phyloP scores from a whole-genome alignment of 2,329 filamentous ascomycete species.

The Cryphonectria nitschkei region DNA sequence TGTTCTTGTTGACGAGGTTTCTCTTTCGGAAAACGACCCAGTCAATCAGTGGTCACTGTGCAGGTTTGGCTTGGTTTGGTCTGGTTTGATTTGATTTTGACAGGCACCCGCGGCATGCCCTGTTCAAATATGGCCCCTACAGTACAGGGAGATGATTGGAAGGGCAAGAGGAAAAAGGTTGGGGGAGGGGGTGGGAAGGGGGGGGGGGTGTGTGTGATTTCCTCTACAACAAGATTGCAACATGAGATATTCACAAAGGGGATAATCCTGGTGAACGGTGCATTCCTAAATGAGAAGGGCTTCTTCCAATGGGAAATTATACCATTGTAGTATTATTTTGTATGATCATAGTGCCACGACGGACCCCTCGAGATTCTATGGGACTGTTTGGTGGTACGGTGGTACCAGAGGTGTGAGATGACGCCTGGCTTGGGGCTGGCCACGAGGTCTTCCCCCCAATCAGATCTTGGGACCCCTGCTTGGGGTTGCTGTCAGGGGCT shows the following conservation, averaged over 20 bases:
- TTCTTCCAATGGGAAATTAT: background rate
- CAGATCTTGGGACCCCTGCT: slow-evolving; percentile 7
- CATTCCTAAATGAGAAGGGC: background rate
- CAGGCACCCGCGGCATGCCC: background rate
- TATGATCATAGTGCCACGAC: background rate
- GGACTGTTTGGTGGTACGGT: background rate
- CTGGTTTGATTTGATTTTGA: background rate
- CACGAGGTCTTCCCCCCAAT: slow-evolving; percentile 3
- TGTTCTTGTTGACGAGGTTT: background rate
- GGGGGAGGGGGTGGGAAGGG: too few relatives aligned
- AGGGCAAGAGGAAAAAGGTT: background rate
- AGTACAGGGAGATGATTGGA: background rate
- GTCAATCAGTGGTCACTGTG: too few relatives aligned
- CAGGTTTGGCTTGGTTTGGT: too few relatives aligned
- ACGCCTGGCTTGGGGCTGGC: background rate
- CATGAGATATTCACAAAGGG: background rate
- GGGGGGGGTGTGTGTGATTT: too few relatives aligned
- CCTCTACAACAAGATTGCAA: background rate
- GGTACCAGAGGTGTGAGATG: slow-evolving; percentile 6
- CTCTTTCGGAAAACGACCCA: background rate
- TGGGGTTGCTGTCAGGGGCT: background rate
- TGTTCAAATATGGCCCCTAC: background rate
- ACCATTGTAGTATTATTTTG: background rate
- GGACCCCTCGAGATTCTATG: background rate
- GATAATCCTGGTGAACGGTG: background rate